A percentile compares a stretch with the other conserved stretches of the same genome.
Evolutionary conservation across 2,329 filamentous ascomycete genomes (phyloP).

Genomic region (Aspergillus piperis): DNA sequence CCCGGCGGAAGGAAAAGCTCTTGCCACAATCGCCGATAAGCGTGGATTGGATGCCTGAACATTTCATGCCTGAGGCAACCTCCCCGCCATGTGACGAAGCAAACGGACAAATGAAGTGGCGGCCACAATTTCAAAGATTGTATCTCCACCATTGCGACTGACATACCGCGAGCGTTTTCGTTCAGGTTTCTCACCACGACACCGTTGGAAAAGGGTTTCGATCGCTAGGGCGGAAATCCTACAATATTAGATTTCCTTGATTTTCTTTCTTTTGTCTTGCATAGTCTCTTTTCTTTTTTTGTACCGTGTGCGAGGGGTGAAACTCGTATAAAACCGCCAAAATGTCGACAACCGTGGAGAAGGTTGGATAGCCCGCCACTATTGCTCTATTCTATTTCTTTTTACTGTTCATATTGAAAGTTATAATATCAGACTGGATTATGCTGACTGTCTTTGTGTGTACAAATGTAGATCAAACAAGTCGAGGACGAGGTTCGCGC

Average conservation of each 20-base stretch:
- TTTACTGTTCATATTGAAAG: background rate
- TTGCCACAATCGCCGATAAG: constrained; percentile 24
- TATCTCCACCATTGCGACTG: constrained; percentile 16
- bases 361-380: constrained; percentile 58
- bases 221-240: background rate
- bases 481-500: constrained; percentile 85
- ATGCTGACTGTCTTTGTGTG: constrained; percentile 32
- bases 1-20: constrained; percentile 1
- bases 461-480: constrained; percentile 75
- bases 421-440: background rate
- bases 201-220: constrained; percentile 9
- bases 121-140: constrained; percentile 35
- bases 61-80: constrained; percentile 21
- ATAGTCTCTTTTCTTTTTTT: constrained; percentile 19
- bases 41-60: constrained; percentile 16
- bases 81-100: constrained; percentile 25
- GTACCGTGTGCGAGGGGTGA: constrained; percentile 19
- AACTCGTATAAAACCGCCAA: constrained; percentile 45
- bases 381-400: background rate
- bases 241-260: background rate
- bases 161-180: constrained; percentile 8
- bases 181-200: constrained; percentile 15
- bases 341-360: constrained; percentile 97
- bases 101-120: constrained; percentile 33
- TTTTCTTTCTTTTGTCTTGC: constrained; percentile 11